Evolutionary conservation across 768 basidiomycete genomes (phyloP).

Genomic region (Hydnum rufescens): DNA sequence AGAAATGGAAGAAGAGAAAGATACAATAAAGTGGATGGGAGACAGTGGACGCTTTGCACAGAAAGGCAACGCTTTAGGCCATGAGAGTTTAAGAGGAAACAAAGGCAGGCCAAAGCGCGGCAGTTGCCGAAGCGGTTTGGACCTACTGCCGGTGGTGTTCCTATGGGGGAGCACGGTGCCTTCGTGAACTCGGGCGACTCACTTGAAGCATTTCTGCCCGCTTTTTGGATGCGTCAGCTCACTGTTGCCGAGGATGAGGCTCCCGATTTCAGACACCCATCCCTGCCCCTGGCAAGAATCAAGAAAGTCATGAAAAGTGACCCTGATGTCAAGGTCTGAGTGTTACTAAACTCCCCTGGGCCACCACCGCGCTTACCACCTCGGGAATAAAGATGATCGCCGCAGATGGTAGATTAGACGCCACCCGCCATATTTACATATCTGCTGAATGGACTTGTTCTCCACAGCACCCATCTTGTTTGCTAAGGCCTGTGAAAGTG

Average conservation of each 20-base stretch:
- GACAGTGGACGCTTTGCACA: too few species aligned
- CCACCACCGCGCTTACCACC: background rate
- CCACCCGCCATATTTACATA: too few species aligned
- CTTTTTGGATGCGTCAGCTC: constrained; percentile 82
- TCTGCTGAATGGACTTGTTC: too few species aligned
- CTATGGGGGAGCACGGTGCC: too few species aligned
- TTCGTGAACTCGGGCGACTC: constrained; percentile 70
- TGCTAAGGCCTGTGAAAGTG: constrained; percentile 97
- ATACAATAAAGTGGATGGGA: too few species aligned
- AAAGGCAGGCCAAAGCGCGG: too few species aligned
- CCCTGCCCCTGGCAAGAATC: constrained; percentile 82
- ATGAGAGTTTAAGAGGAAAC: too few species aligned
- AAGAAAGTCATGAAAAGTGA: constrained; percentile 99
- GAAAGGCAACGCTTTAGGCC: too few species aligned
- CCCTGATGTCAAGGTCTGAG: constrained; percentile 93
- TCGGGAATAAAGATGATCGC: constrained; percentile 75
- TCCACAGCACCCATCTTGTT: constrained; percentile 80
- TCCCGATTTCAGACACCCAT: constrained; percentile 65
- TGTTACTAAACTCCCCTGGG: background rate
- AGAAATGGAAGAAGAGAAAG: too few species aligned
- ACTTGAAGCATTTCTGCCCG: constrained; percentile 66
- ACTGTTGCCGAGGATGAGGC: constrained; percentile 74
- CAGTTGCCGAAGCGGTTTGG: too few species aligned
- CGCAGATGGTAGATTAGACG: constrained; percentile 91
- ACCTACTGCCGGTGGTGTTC: too few species aligned